Conservation (phyloP, 129 eudicot genomes). For the Erigeron canadensis region DNA sequence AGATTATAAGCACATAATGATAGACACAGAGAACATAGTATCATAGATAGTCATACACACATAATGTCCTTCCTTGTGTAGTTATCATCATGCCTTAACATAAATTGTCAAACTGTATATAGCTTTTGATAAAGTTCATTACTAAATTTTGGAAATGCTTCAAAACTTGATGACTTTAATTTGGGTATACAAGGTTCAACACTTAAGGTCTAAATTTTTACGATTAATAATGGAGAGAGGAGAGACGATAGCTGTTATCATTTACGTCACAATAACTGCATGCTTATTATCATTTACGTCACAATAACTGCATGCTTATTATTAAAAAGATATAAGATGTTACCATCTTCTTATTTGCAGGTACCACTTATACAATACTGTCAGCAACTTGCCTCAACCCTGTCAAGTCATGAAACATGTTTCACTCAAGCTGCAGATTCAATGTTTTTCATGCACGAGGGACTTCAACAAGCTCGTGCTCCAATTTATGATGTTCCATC, state of each 20-base stretch:
- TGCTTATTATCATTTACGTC: background rate
- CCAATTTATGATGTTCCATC: constrained; percentile 99
- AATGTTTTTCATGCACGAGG: constrained; percentile 96
- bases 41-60: background rate
- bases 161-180: background rate
- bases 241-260: background rate
- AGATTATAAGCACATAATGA: background rate
- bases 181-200: background rate
- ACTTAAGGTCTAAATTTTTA: no score
- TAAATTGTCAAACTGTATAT: background rate
- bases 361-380: constrained; percentile 92
- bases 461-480: constrained; percentile 98
- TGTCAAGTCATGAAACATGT: constrained; percentile 95
- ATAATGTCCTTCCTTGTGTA: background rate
- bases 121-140: background rate
- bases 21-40: no score
- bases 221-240: no score
- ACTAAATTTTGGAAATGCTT: no score
- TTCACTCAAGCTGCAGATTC: constrained; percentile 99
- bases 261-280: background rate
- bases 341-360: constrained; percentile 50
- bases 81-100: background rate
- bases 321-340: background rate
- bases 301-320: background rate
- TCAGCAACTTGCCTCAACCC: constrained; percentile 89